Base-by-base conservation (phyloP, 1,284 basidiomycete species). In the Mycena citricolor region DNA sequence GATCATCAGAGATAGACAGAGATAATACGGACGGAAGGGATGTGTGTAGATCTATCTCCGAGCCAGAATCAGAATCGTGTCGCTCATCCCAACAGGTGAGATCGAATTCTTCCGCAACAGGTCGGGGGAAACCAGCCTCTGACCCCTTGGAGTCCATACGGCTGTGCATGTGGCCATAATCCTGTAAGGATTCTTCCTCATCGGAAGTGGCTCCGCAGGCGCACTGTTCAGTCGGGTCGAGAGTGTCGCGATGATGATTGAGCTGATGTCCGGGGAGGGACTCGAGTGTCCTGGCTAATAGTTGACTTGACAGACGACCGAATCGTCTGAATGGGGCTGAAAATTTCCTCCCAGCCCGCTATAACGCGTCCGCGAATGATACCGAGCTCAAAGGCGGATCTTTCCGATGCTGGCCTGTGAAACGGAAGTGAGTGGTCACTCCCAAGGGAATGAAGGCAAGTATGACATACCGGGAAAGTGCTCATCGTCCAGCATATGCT, bases 1-100 rank as follows among this genome's bases (percentile, higher is more conserved):
- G 11, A 22, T 23, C 22, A 39, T 42, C 12, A 29, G 23, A 24
- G 23, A 47, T 32, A 33, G 47, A 21, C 26, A 31, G n/a, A 26
- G 28, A 47, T 14, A 31, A 45, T 4, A 81, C 85, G 64, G 58
- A 87, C 83, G 87, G 83, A 10, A 90, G 60, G 0, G 86, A 85
- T 0, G 86, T 90, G 54, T 86, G 83, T 32, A 90, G 56, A 64
- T 90, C 86, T 35, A 90, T 61, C 59, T 81, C 83, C 19, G 84
- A 87, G 62, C 86, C 83, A 14, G 73, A 76, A 30, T 71, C 57
- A 4, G 45, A 35, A 4, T 54, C 52, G 28, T 48, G 34, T 12
- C 19, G 57, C 17, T 69, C 29, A 8, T 42, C 47, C 13, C 40
- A 51, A 34, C 30, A 45, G 28, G 20, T 19, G 33, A 14, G 14